phyloP scores from a whole-genome alignment of 371 early-diverging fungal species.

The Actinomortierella ambigua region DNA sequence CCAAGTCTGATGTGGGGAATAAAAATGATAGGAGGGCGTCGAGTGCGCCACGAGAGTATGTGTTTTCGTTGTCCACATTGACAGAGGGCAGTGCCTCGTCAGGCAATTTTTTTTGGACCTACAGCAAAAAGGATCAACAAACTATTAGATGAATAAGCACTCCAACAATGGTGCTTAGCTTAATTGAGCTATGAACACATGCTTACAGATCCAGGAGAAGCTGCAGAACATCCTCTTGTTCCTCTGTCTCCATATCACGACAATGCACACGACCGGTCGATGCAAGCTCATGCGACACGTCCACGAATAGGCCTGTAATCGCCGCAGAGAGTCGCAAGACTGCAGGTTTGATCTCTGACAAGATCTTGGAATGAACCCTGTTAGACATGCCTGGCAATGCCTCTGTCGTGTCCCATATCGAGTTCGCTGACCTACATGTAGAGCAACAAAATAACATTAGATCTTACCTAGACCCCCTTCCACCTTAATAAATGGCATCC shows the following conservation, averaged over 20 bases:
- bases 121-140: background rate
- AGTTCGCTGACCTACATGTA: conserved; percentile 6
- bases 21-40: conserved; percentile 4
- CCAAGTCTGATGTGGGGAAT: conserved; percentile 1
- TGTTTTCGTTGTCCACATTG: conserved; percentile 8
- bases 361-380: background rate
- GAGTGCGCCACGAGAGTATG: conserved; percentile 5
- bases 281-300: conserved; percentile 3
- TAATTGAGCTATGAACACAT: background rate
- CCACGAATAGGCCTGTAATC: conserved; percentile 1
- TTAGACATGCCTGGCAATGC: conserved; percentile 2
- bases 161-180: no score
- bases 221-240: conserved; percentile 10
- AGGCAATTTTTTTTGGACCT: conserved; percentile 7
- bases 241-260: conserved; percentile 4
- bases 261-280: conserved; percentile 7
- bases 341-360: conserved; percentile 10
- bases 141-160: no score
- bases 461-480: no score
- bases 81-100: background rate
- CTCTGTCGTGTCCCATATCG: conserved; percentile 6
- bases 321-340: conserved; percentile 3
- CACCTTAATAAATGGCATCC: no score
- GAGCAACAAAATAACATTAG: no score
- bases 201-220: conserved; percentile 10